phyloP scores from a whole-genome alignment of 345 rosid species.

The Dipteronia dyeriana region DNA sequence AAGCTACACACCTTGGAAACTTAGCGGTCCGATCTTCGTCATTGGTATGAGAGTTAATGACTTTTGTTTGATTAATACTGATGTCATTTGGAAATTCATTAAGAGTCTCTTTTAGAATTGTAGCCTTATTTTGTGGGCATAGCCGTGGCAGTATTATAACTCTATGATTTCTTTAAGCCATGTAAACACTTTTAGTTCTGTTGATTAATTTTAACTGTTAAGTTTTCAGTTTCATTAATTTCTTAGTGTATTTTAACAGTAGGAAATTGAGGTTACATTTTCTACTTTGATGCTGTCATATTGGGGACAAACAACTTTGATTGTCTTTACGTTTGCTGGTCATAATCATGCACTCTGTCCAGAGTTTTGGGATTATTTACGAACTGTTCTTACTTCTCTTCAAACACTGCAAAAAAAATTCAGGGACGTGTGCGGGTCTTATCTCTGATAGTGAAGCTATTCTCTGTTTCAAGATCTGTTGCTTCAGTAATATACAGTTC shows the following conservation, averaged over 20 bases:
- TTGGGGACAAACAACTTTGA: neutral
- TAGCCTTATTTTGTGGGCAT: neutral
- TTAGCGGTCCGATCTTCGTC: slow-evolving; percentile 65
- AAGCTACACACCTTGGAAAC: slow-evolving; percentile 66
- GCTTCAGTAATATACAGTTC: slow-evolving; percentile 65
- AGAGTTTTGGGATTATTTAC: neutral
- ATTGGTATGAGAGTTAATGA: slow-evolving; percentile 47
- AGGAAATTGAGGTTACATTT: neutral
- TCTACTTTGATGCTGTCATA: neutral
- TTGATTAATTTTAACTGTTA: neutral
- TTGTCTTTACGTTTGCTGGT: neutral
- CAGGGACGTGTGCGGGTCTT: slow-evolving; percentile 84
- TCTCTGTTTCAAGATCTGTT: slow-evolving; percentile 67
- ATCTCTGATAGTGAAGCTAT: slow-evolving; percentile 86
- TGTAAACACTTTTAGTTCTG: slow-evolving; percentile 3
- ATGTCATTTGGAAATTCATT: neutral
- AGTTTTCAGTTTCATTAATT: neutral
- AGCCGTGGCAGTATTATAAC: neutral
- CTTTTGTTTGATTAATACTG: neutral
- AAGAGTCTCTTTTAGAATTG: neutral
- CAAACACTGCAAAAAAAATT: slow-evolving; percentile 28
- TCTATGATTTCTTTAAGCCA: neutral
- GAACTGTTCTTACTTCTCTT: neutral
- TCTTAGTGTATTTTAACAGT: slow-evolving; percentile 6
- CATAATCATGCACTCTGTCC: neutral